A percentile compares a stretch with the other conserved stretches of the same genome.
These are phyloP conservation scores for Elongisporangium prolatum DNA, from an alignment of 352 stramenopile species.

Conservation along the genomic window DNA sequence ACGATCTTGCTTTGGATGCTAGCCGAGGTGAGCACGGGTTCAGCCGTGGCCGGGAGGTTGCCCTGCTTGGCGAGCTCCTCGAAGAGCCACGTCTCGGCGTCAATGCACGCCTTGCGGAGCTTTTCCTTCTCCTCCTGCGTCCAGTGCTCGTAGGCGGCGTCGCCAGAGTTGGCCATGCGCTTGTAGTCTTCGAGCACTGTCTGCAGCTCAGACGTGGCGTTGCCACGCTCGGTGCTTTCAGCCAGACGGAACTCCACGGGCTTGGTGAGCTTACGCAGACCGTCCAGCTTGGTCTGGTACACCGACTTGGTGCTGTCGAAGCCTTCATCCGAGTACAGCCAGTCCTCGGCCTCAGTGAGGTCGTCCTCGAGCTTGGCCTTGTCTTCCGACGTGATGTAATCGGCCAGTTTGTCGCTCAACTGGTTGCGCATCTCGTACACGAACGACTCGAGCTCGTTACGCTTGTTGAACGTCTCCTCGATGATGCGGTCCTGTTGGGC, in stretches of 20 bases:
- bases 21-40: constrained; percentile 90
- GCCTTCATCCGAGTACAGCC: constrained; percentile 98
- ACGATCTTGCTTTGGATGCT: constrained; percentile 89
- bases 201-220: constrained; percentile 89
- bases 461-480: constrained; percentile 96
- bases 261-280: constrained; percentile 90
- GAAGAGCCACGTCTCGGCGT: constrained; percentile 94
- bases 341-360: constrained; percentile 94
- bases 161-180: constrained; percentile 91
- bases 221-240: constrained; percentile 88
- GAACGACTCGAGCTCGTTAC: constrained; percentile 99
- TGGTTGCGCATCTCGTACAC: constrained; percentile 99
- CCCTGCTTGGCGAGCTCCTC: constrained; percentile 95
- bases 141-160: constrained; percentile 95
- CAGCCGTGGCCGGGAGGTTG: constrained; percentile 70
- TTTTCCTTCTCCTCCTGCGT: constrained; percentile 93
- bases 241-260: constrained; percentile 92
- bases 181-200: constrained; percentile 94
- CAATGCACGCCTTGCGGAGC: constrained; percentile 86
- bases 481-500: constrained; percentile 95
- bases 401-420: constrained; percentile 74
- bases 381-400: constrained; percentile 90
- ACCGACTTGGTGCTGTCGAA: constrained; percentile 98
- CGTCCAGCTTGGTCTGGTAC: constrained; percentile 94
- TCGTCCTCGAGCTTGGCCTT: constrained; percentile 83